phyloP scores from a whole-genome alignment of 768 basidiomycete genomes.

The Naganishia randhawae region DNA sequence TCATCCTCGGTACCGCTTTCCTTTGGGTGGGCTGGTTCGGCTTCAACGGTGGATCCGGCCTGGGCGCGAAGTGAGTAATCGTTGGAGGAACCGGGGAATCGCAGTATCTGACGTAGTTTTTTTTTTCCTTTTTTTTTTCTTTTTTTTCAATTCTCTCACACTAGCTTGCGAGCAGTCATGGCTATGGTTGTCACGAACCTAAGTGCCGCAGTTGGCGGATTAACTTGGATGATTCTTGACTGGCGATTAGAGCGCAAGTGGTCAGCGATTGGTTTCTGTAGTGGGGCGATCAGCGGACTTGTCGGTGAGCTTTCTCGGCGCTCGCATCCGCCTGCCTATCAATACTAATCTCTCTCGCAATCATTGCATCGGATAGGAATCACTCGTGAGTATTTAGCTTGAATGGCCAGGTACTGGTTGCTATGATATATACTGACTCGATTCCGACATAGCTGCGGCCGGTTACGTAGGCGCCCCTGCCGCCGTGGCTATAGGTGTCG shows the following conservation, averaged over 20 bases:
- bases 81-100: background rate
- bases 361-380: too few relatives aligned
- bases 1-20: slow-evolving; percentile 76
- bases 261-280: slow-evolving; percentile 89
- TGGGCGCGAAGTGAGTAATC: slow-evolving; percentile 54
- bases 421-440: too few relatives aligned
- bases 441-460: slow-evolving; percentile 56
- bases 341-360: too few relatives aligned
- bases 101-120: background rate
- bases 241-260: slow-evolving; percentile 74
- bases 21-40: slow-evolving; percentile 81
- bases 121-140: background rate
- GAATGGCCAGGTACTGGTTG: too few relatives aligned
- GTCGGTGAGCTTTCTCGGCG: too few relatives aligned
- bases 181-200: slow-evolving; percentile 88
- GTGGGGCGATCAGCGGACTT: slow-evolving; percentile 69
- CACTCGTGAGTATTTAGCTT: slow-evolving; percentile 58
- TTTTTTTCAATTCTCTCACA: too few relatives aligned
- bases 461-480: slow-evolving; percentile 77
- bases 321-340: too few relatives aligned
- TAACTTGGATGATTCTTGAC: slow-evolving; percentile 73
- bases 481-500: slow-evolving; percentile 58
- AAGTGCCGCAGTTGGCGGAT: slow-evolving; percentile 69
- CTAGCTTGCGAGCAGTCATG: slow-evolving; percentile 68
- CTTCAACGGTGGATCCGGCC: slow-evolving; percentile 88